Base-by-base conservation (phyloP, 106 monocot genomes). In the Dendrobium catenatum region DNA sequence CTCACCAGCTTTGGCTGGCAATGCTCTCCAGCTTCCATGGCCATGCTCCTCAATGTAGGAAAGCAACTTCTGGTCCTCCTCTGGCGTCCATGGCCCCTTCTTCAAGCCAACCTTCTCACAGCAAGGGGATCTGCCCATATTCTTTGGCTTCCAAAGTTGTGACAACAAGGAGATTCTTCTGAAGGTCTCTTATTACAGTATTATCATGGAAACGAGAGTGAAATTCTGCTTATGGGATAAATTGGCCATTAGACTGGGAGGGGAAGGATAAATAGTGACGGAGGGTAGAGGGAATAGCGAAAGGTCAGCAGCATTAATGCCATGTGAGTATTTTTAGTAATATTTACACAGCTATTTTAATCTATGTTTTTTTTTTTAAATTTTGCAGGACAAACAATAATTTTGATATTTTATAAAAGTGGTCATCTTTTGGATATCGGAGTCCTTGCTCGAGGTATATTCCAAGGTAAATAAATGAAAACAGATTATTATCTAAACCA, bases 1-100 rank as follows among this genome's bases (percentile, higher is more conserved):
- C 79, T 77, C 74, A 89, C 89, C 89, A 3, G 89, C 89, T 79
- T 84, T 86, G 9, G 81, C 83, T 8, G 89, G 89, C 81, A 89
- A 81, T 44, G 89, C 86, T 8, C 89, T 76, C 89, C 89, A 89
- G 81, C 89, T 83, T 29, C 89, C 89, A 54, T 86, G 86, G 75
- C 89, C 89, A 68, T 89, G 86, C 76, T 83, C 78, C 76, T 89
- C 86, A 58, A 89, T 84, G 79, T 86, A 89, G 44, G 83, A 83
- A 9, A 86, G 81, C 43, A 89, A 86, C 78, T 86, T 88, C 77
- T 85, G 85, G 74, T 88, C 88, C 73, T 88, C 88, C 80, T 88
- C 88, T n/a, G 85, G 83, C 19, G 83, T 85, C 88, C 88, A 88
- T 19, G 88, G 88, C 56, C 88, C 88, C 82, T 88, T 88, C 83